Evolutionary conservation across 2,329 filamentous ascomycete genomes (phyloP).

Genomic region (Setomelanomma holmii): DNA sequence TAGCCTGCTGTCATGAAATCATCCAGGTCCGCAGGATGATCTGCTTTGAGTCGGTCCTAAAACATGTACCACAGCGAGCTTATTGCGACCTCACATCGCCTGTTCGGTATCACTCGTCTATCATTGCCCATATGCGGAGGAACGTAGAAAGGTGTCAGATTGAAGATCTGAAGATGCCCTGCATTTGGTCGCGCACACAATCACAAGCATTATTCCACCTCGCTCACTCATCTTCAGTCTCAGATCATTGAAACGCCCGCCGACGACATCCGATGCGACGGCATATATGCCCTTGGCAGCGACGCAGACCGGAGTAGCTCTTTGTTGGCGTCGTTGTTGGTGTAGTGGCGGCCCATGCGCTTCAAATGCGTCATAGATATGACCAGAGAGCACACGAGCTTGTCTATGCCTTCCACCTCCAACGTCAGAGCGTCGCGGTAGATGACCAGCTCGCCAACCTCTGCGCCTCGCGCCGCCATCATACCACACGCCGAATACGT

Average conservation of each 20-base stretch:
- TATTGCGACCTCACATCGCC: not conserved
- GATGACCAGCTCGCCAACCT: constrained; percentile 36
- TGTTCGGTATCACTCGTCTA: not conserved
- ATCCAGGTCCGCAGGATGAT: too few relatives aligned
- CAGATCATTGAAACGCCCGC: constrained; percentile 14
- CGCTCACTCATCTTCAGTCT: not conserved
- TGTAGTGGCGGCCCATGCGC: constrained; percentile 36
- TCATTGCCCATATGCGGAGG: constrained; percentile 4
- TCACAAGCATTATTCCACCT: not conserved
- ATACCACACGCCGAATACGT: constrained; percentile 36
- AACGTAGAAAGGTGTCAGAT: not conserved
- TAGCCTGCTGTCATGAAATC: constrained; percentile 1
- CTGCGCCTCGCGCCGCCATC: constrained; percentile 33
- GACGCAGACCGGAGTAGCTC: constrained; percentile 13
- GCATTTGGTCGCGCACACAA: not conserved
- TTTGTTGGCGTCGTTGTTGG: constrained; percentile 15
- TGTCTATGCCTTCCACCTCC: constrained; percentile 31
- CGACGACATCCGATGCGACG: constrained; percentile 18
- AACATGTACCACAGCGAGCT: constrained; percentile 4
- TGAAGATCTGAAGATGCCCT: not conserved
- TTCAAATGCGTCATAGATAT: constrained; percentile 36
- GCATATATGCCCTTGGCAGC: constrained; percentile 13
- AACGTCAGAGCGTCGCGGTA: constrained; percentile 33
- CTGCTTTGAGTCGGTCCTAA: constrained; percentile 6
- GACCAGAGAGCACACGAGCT: constrained; percentile 35